Evolutionary conservation across 441 rosid species (phyloP), one percentile per base, ranked within the genome.

Genomic region (Isatis lusitanica): DNA sequence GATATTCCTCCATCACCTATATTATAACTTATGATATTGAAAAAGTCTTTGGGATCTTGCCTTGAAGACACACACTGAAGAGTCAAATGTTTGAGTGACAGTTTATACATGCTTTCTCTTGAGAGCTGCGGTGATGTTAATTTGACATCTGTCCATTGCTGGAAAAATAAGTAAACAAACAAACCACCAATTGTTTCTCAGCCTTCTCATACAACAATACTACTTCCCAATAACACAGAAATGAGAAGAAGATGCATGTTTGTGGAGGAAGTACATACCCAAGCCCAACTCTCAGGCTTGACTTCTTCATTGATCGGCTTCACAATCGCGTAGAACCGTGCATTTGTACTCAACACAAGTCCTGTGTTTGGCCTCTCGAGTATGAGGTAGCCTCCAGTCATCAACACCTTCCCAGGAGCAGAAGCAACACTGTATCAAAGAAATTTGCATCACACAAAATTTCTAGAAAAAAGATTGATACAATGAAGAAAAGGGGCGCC

Each of bases 281-380:
- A 90, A 7, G 94, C 86, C 96, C 97, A 91, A 77, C 91, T 81
- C 12, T 87, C 92, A 26, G 96, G 85, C 71, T 80, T 86, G 78
- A 89, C 44, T 69, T 86, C 86, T 71, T 87, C 91, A 61, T 70
- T 60, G 70, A 89, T 82, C 7, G 97, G 97, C 76, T 85, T 92
- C 58, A 94, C 88, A 72, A 92, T 86, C 12, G 96, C 97, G 31
- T 90, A 92, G 78, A 94, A 94, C 6, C 99, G 90, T 56, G 97
- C 98, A 80, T 82, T 84, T 9, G 97, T 91, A 78, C 94, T 91
- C 64, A 91, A 77, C 42, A 87, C 94, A 74, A 89, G 75, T 68
- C 99, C 99, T 24, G 99, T 81, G 78, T 94, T 92, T 30, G 99
- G 98, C 80, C 89, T 90, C 87, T 94, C 99, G 71, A 94, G 79